These are phyloP conservation scores for Lachancea thermotolerans DNA, from an alignment of 805 yeast genomes.

Conservation along the genomic window DNA sequence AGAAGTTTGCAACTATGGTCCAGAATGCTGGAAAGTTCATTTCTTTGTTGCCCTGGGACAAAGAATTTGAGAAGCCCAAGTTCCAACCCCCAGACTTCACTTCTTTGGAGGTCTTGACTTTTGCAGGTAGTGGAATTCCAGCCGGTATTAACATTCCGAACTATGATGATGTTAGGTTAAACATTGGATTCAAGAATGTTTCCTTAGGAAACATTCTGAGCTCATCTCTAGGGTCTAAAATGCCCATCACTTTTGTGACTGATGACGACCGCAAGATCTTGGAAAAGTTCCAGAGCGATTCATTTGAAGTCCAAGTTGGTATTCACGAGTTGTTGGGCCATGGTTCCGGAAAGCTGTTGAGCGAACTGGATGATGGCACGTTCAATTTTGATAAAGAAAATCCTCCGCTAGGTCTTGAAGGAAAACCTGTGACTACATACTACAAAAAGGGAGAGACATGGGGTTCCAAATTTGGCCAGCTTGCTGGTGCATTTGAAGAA, in stretches of 20 bases:
- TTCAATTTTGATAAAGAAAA: conserved; percentile 64
- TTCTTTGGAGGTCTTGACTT: conserved; percentile 80
- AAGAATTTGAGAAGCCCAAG: conserved; percentile 69
- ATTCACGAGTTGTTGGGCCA: conserved; percentile 88
- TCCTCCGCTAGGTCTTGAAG: conserved; percentile 58
- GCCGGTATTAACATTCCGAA: conserved; percentile 93
- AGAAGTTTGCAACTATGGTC: conserved; percentile 67
- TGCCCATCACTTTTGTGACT: conserved; percentile 59
- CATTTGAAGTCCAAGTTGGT: conserved; percentile 91
- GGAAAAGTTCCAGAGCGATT: conserved; percentile 67
- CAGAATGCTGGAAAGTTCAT: conserved; percentile 59
- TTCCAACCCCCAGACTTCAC: conserved; percentile 92
- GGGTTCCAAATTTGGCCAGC: conserved; percentile 78
- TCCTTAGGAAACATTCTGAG: conserved; percentile 80
- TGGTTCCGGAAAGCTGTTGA: conserved; percentile 78
- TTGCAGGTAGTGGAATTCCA: conserved; percentile 86
- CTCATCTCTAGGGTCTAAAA: conserved; percentile 45
- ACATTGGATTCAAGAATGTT: conserved; percentile 81
- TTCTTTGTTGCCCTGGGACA: conserved; percentile 67
- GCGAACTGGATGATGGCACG: conserved; percentile 50
- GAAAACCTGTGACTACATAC: conserved; percentile 56
- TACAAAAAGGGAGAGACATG: conserved; percentile 82
- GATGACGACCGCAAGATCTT: conserved; percentile 49
- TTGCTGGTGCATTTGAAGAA: conserved; percentile 86
- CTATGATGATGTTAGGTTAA: conserved; percentile 81